phyloP scores from a whole-genome alignment of 2,329 filamentous ascomycete genomes.

The Pseudogymnoascus sp. region DNA sequence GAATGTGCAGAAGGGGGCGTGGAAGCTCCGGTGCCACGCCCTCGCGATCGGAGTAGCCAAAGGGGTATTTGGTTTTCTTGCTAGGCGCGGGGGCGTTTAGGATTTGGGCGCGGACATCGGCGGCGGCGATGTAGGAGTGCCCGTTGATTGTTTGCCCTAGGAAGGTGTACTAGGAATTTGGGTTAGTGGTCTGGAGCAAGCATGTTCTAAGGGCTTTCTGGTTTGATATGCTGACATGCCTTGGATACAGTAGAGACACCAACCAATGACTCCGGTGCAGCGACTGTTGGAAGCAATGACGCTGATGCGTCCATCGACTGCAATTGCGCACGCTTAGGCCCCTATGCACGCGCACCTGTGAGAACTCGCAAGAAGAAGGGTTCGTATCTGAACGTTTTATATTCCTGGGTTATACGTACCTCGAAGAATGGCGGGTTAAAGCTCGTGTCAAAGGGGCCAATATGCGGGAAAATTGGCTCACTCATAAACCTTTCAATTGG shows the following conservation, averaged over 20 bases:
- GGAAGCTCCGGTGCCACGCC: no score
- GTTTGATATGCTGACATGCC: not conserved
- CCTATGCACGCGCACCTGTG: no score
- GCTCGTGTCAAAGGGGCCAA: no score
- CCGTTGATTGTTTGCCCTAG: not conserved
- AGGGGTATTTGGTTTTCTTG: no score
- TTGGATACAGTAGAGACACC: not conserved
- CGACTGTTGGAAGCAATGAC: not conserved
- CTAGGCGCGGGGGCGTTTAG: no score
- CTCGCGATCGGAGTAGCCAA: no score
- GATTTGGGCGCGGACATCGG: no score
- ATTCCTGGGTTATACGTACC: not conserved
- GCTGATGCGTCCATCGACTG: not conserved
- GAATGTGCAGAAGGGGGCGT: no score
- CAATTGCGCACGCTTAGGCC: no score
- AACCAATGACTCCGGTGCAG: not conserved
- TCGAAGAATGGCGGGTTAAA: not conserved
- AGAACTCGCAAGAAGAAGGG: not conserved
- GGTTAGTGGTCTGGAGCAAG: not conserved
- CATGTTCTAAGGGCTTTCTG: not conserved
- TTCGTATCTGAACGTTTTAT: not conserved
- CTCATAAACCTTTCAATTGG: no score
- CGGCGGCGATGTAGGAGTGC: not conserved
- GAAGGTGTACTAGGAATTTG: not conserved
- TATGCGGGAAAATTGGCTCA: no score